Conservation (phyloP, 2,329 filamentous ascomycete species). For the Sporothrix euskadiensis region DNA sequence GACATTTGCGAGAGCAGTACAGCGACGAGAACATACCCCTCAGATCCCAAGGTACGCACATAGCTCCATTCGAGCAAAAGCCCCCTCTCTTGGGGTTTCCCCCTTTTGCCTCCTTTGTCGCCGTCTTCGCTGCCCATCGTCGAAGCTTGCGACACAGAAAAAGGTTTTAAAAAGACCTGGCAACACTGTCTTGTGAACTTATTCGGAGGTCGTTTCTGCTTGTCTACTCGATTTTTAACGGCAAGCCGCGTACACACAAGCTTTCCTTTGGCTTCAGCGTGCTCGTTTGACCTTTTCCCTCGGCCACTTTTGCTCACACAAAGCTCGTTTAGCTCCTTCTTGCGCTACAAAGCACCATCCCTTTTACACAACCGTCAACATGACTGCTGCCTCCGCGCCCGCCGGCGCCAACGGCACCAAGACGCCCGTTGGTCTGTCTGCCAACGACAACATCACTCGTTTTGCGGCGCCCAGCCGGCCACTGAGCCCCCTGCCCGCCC, state of each 20-base stretch:
- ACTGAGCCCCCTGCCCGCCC: constrained; percentile 80
- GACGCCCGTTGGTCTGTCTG: constrained; percentile 59
- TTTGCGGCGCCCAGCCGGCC: constrained; percentile 92
- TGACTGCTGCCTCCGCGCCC: constrained; percentile 55
- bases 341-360: not conserved
- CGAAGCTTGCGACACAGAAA: constrained; percentile 12
- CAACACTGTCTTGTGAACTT: not conserved
- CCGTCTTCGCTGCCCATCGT: constrained; percentile 1
- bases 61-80: not conserved
- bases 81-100: constrained; percentile 10
- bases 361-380: constrained; percentile 38
- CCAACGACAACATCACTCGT: constrained; percentile 98
- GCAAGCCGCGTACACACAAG: not conserved
- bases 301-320: constrained; percentile 20
- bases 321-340: constrained; percentile 1
- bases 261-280: not conserved
- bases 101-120: constrained; percentile 3
- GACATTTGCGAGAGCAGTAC: not conserved
- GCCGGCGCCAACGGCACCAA: constrained; percentile 52
- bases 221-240: not conserved
- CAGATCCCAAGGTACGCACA: constrained; percentile 1
- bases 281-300: not conserved
- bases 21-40: constrained; percentile 3
- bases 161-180: not conserved
- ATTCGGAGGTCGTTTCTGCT: not conserved